Conservation (phyloP, 768 basidiomycete genomes). For the Naematelia encephala region DNA sequence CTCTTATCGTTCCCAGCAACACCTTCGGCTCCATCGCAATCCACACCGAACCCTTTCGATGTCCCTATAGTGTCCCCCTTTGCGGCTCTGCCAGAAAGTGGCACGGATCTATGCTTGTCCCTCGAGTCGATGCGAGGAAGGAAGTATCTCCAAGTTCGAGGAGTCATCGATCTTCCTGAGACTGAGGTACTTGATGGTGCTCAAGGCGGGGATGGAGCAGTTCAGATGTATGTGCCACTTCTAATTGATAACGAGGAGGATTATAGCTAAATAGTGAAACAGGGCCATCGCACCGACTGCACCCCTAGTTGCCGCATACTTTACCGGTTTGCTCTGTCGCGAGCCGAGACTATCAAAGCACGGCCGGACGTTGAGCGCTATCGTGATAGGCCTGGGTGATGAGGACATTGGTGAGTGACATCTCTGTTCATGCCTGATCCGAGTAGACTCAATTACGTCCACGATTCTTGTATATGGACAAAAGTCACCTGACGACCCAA, state of each 20-base stretch:
- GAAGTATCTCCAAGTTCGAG: conserved; percentile 40
- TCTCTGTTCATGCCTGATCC: background rate
- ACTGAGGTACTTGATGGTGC: conserved; percentile 34
- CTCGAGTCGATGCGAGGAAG: conserved; percentile 48
- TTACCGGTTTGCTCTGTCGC: conserved; percentile 37
- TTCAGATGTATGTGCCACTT: conserved; percentile 35
- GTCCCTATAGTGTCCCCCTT: conserved; percentile 29
- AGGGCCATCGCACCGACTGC: conserved; percentile 31
- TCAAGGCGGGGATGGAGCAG: conserved; percentile 24
- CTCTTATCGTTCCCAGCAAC: conserved; percentile 30
- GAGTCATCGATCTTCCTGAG: conserved; percentile 33
- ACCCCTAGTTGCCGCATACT: conserved; percentile 35
- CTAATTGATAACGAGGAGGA: background rate
- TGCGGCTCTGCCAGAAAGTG: conserved; percentile 21
- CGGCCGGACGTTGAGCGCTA: conserved; percentile 39
- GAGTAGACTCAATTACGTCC: conserved; percentile 49
- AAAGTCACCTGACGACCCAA: conserved; percentile 3
- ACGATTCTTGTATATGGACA: conserved; percentile 47
- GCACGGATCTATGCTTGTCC: conserved; percentile 48
- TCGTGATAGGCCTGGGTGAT: conserved; percentile 46
- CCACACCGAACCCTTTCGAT: conserved; percentile 40
- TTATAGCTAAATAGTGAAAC: background rate
- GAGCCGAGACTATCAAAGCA: conserved; percentile 11
- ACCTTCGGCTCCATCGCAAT: conserved; percentile 17
- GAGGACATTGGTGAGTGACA: conserved; percentile 36